Base-by-base conservation (phyloP, 768 basidiomycete genomes). In the Lentinula guzmanii region DNA sequence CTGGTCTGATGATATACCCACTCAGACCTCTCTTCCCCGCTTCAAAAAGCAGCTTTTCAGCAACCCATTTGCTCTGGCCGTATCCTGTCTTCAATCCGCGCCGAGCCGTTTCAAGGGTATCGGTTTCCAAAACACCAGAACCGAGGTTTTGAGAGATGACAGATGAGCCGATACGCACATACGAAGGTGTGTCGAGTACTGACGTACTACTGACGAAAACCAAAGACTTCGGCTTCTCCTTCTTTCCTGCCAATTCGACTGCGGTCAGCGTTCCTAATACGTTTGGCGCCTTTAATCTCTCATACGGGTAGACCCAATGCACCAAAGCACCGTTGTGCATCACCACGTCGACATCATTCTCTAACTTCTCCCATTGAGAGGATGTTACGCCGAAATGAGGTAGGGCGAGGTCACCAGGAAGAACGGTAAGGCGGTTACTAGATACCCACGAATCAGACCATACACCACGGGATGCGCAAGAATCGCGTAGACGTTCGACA, bases 291-390 rank as follows among this genome's bases (percentile, higher is more conserved):
- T 95, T 90, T 10, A 99, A 81, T 71, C 87, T 93, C 70, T 95
- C 89, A 74, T 99, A 99, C 0, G 95, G 94, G 72, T 97, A 99
- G 2, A 99, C 93, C 97, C 97, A 99, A 70, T 99, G 97, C 13
- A 98, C 96, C 72, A 98, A 74, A n/a, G 97, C 97, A 39, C 97
- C 97, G 65, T 99, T 99, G 71, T 99, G 97, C 51, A 98, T 68
- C 37, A 99, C 78, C 0, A 84, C 86, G 69, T 98, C 95, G 0
- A 87, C 85, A 69, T 94, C 89, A 18, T 74, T 69, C 1, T 87
- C 80, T 11, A 98, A 67, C 13, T 81, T 75, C 16, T 76, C 70
- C 96, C 96, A 98, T 0, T 74, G 75, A 13, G 80, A 70, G 31
- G 77, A 77, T 43, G 55, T 45, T 58, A 97, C 74, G 2, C 95